Conservation (phyloP, 257 asterid genomes). For the Gynochthodes officinalis region DNA sequence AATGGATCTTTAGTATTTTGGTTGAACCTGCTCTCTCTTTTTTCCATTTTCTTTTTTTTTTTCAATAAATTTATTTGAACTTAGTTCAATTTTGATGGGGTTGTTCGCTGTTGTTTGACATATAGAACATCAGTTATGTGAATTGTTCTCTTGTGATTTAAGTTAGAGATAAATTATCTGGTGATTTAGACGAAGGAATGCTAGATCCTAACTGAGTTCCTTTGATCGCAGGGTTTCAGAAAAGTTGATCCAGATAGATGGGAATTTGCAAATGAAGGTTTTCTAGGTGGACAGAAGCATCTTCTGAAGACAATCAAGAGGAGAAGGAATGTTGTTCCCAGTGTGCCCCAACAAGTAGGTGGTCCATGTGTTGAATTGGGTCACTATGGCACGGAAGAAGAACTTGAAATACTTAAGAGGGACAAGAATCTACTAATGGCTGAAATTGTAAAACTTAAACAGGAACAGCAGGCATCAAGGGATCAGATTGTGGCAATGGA, state of each 20-base stretch:
- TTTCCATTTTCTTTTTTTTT: neutral
- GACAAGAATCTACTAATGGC: constrained; percentile 55
- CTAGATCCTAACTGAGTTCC: neutral
- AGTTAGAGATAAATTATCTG: neutral
- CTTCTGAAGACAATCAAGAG: constrained; percentile 77
- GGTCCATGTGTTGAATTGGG: constrained; percentile 59
- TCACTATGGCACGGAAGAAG: constrained; percentile 68
- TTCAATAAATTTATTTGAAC: neutral
- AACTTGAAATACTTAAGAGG: constrained; percentile 54
- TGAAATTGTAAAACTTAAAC: constrained; percentile 65
- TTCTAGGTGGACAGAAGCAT: constrained; percentile 87
- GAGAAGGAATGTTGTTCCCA: constrained; percentile 48
- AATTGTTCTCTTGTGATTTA: constrained; percentile 26
- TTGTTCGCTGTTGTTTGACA: neutral
- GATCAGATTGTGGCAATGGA: constrained; percentile 51
- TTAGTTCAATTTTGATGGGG: neutral
- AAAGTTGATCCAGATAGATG: constrained; percentile 91
- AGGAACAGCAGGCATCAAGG: constrained; percentile 61
- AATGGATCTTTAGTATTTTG: neutral
- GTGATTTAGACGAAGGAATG: neutral
- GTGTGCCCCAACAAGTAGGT: constrained; percentile 41
- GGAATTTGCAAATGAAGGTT: constrained; percentile 95
- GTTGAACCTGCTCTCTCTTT: neutral
- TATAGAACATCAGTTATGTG: constrained; percentile 22
- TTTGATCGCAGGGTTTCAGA: constrained; percentile 70